phyloP scores from a whole-genome alignment of 495 filamentous ascomycete species.

The Clohesyomyces aquaticus region DNA sequence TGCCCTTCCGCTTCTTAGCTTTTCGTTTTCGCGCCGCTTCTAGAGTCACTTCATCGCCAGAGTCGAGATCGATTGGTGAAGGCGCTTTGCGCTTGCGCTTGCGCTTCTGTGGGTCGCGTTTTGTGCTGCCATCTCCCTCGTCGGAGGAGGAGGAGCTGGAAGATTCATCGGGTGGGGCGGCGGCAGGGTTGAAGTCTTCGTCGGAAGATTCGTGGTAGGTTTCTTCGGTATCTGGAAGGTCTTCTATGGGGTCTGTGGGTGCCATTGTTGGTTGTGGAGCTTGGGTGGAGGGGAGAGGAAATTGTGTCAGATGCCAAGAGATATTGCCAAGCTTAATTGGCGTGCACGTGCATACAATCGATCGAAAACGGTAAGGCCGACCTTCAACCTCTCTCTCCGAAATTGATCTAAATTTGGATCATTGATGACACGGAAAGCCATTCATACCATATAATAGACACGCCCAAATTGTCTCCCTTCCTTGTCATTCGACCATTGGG shows the following conservation, averaged over 20 bases:
- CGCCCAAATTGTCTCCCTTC: too few relatives aligned
- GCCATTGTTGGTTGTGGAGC: constrained; percentile 11
- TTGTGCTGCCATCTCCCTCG: constrained; percentile 44
- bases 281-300: background rate
- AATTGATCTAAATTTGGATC: too few relatives aligned
- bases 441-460: too few relatives aligned
- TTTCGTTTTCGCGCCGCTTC: constrained; percentile 55
- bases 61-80: constrained; percentile 50
- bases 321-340: background rate
- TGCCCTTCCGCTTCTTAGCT: constrained; percentile 52
- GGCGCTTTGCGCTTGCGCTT: constrained; percentile 33
- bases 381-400: too few relatives aligned
- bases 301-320: too few relatives aligned
- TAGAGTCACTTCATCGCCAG: constrained; percentile 81
- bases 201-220: constrained; percentile 39
- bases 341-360: too few relatives aligned
- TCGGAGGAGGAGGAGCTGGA: constrained; percentile 28
- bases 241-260: constrained; percentile 16
- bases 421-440: too few relatives aligned
- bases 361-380: too few relatives aligned
- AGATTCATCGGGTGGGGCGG: constrained; percentile 41
- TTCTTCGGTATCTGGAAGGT: constrained; percentile 30
- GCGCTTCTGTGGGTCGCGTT: constrained; percentile 45
- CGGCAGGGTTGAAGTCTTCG: constrained; percentile 42
- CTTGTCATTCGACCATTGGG: too few relatives aligned